Evolutionary conservation across 305 asterid species (phyloP).

Genomic region (Fraxinus platypoda): DNA sequence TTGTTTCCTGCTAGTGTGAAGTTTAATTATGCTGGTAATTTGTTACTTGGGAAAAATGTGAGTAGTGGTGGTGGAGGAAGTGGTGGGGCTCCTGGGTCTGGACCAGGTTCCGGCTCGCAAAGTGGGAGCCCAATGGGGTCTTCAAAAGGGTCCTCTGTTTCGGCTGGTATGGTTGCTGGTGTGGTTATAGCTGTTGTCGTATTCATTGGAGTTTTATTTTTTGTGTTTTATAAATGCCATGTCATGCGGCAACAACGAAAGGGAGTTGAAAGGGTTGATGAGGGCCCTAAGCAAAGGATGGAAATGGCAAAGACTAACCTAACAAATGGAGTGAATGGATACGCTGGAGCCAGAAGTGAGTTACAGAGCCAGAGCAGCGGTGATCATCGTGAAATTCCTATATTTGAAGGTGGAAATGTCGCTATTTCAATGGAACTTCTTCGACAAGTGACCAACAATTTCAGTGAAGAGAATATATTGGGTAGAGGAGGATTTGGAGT

Average conservation of each 20-base stretch:
- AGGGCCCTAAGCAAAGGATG: conserved; percentile 58
- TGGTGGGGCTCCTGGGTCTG: conserved; percentile 37
- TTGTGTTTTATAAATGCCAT: conserved; percentile 71
- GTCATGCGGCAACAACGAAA: conserved; percentile 46
- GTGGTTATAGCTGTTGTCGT: conserved; percentile 63
- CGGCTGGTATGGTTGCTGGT: conserved; percentile 77
- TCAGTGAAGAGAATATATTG: conserved; percentile 59
- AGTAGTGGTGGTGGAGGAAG: conserved; percentile 36
- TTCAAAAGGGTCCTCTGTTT: conserved; percentile 36
- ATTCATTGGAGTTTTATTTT: conserved; percentile 56
- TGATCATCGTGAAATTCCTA: conserved; percentile 65
- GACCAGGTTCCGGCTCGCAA: conserved; percentile 25
- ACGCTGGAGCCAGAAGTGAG: conserved; percentile 45
- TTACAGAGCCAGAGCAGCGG: conserved; percentile 75
- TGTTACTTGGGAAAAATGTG: conserved; percentile 49
- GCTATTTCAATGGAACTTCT: conserved; percentile 72
- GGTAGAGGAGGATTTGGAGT: conserved; percentile 94
- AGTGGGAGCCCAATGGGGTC: conserved; percentile 38
- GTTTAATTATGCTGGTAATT: conserved; percentile 48
- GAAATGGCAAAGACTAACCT: conserved; percentile 50
- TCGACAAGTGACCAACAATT: conserved; percentile 78
- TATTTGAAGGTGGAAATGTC: conserved; percentile 72
- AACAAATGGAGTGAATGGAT: conserved; percentile 37
- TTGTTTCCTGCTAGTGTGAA: conserved; percentile 46
- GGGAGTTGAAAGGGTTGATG: conserved; percentile 52